These are phyloP conservation scores for Penicillium cataractarum DNA, from an alignment of 495 filamentous ascomycete species.

Conservation along the genomic window DNA sequence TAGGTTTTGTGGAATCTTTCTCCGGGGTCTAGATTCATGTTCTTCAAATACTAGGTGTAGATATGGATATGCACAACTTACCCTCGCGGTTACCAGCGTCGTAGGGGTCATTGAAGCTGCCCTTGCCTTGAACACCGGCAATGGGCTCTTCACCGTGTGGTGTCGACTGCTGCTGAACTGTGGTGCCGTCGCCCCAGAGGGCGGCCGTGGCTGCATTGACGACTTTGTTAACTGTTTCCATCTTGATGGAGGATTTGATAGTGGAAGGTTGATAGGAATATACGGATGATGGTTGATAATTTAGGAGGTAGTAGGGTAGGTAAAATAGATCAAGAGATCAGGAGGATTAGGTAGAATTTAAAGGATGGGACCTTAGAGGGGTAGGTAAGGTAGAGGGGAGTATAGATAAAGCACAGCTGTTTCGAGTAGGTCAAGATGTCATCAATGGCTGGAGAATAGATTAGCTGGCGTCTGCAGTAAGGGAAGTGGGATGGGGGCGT, in stretches of 20 bases:
- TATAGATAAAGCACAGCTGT: not conserved
- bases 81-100: slow-evolving; percentile 49
- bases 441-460: slow-evolving; percentile 10
- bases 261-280: not conserved
- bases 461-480: slow-evolving; percentile 4
- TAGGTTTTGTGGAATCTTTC: not conserved
- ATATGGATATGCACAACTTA: slow-evolving; percentile 21
- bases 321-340: not conserved
- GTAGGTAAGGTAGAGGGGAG: not conserved
- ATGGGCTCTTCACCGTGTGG: slow-evolving; percentile 45
- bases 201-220: slow-evolving; percentile 40
- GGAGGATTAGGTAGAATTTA: not conserved
- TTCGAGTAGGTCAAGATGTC: slow-evolving; percentile 14
- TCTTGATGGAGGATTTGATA: slow-evolving; percentile 9
- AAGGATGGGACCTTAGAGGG: not conserved
- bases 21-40: not conserved
- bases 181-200: slow-evolving; percentile 37
- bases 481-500: not conserved
- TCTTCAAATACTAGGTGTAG: not conserved
- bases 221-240: slow-evolving; percentile 45
- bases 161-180: slow-evolving; percentile 12
- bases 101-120: slow-evolving; percentile 43
- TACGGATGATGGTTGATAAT: not conserved
- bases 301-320: not conserved
- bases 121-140: slow-evolving; percentile 46